phyloP scores from a whole-genome alignment of 2,329 filamentous ascomycete species.

The Alternaria atra region DNA sequence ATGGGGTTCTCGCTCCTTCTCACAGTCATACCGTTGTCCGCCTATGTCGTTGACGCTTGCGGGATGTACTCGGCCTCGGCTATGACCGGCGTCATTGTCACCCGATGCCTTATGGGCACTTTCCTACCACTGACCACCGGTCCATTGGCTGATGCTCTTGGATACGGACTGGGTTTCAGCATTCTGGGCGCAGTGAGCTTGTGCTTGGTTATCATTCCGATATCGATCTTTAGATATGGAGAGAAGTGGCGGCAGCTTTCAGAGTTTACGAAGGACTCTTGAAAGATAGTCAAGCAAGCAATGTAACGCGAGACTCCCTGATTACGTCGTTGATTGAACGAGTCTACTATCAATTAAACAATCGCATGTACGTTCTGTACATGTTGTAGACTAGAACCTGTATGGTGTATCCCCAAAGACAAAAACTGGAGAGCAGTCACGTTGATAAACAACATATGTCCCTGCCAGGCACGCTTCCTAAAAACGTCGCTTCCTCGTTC shows the following conservation, averaged over 20 bases:
- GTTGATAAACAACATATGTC: background rate
- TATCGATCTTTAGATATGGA: slow-evolving; percentile 63
- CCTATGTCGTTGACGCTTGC: slow-evolving; percentile 67
- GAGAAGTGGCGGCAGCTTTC: slow-evolving; percentile 61
- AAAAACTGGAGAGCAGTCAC: no score
- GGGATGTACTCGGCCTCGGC: slow-evolving; percentile 66
- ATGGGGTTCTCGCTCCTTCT: slow-evolving; percentile 60
- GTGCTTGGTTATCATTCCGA: slow-evolving; percentile 60
- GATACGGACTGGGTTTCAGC: slow-evolving; percentile 63
- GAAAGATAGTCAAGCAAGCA: background rate
- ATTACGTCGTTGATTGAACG: no score
- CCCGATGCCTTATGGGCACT: slow-evolving; percentile 64
- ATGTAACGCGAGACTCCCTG: no score
- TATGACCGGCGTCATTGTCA: slow-evolving; percentile 66
- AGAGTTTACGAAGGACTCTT: slow-evolving; percentile 55
- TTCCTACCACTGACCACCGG: slow-evolving; percentile 64
- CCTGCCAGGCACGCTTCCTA: background rate
- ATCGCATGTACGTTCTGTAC: no score
- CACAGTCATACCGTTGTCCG: slow-evolving; percentile 60
- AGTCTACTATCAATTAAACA: no score
- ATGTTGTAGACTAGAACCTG: no score
- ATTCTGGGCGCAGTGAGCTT: slow-evolving; percentile 56
- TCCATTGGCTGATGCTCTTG: slow-evolving; percentile 59
- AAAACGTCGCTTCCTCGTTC: background rate
- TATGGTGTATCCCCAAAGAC: no score